Conservation (phyloP, 1,284 basidiomycete species). For the Ustilago tritici region DNA sequence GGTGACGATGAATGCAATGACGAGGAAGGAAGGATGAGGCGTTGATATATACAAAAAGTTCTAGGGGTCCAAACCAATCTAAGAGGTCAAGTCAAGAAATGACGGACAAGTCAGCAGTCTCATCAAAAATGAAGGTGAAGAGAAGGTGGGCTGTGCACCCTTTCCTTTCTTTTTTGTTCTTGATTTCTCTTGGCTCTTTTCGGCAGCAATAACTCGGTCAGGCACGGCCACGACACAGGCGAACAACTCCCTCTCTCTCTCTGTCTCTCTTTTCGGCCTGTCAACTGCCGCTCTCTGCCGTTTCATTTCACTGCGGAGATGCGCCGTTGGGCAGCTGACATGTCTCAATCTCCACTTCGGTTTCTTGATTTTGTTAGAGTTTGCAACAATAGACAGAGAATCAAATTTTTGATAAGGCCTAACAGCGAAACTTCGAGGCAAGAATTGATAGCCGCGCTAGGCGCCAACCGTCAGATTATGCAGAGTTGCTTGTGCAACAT, state of each 20-base stretch:
- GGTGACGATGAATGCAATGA: not conserved
- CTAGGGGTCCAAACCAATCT: slow-evolving; percentile 2
- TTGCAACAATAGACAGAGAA: not conserved
- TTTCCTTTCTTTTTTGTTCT: slow-evolving; percentile 1
- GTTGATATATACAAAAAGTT: not conserved
- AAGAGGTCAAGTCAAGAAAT: not conserved
- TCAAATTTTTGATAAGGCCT: not conserved
- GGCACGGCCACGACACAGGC: not conserved
- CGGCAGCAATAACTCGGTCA: not conserved
- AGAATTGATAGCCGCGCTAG: slow-evolving; percentile 19
- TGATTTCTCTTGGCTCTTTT: slow-evolving; percentile 8
- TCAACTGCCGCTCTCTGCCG: not conserved
- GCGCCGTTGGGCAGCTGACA: not conserved
- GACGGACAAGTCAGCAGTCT: not conserved
- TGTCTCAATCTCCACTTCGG: not conserved
- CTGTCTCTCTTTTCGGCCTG: slow-evolving; percentile 9
- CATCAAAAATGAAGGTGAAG: not conserved
- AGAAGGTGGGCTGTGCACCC: slow-evolving; percentile 16
- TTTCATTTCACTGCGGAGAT: not conserved
- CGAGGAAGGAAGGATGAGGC: not conserved
- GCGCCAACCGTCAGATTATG: slow-evolving; percentile 7
- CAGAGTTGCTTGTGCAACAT: not conserved
- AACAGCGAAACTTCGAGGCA: not conserved
- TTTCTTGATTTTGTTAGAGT: not conserved
- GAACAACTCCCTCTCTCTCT: not conserved